Evolutionary conservation across 176 grass and related monocot genomes (phyloP).

Genomic region (Phoenix dactylifera): DNA sequence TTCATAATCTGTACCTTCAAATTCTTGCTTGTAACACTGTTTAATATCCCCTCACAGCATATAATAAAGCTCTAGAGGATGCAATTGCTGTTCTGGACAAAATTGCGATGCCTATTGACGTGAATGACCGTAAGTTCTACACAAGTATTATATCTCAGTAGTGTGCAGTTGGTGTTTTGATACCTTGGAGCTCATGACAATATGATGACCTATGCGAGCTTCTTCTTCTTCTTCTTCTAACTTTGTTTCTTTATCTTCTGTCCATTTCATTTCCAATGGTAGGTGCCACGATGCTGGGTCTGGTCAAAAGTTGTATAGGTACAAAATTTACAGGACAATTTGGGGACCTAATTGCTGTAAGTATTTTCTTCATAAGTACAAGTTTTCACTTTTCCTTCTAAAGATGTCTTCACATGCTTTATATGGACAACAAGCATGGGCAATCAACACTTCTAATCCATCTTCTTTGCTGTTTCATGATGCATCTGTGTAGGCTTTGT

Average conservation of each 20-base stretch:
- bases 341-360: conserved; percentile 93
- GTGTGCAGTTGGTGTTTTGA: no score
- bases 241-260: neutral
- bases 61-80: conserved; percentile 89
- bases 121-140: conserved; percentile 82
- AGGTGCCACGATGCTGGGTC: conserved; percentile 52
- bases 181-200: no score
- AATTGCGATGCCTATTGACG: conserved; percentile 82
- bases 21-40: conserved; percentile 7
- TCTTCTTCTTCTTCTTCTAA: neutral
- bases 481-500: neutral
- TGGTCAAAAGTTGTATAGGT: conserved; percentile 93
- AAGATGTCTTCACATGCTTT: no score
- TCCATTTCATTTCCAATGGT: neutral
- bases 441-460: no score
- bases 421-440: no score
- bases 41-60: conserved; percentile 25
- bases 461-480: neutral
- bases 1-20: conserved; percentile 20
- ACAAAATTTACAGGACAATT: conserved; percentile 99
- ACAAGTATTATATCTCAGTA: no score
- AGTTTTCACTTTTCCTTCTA: no score
- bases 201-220: neutral
- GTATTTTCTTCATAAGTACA: conserved; percentile 14
- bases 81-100: conserved; percentile 80